Evolutionary conservation across 495 filamentous ascomycete genomes (phyloP).

Genomic region (Aspergillus biplanus): DNA sequence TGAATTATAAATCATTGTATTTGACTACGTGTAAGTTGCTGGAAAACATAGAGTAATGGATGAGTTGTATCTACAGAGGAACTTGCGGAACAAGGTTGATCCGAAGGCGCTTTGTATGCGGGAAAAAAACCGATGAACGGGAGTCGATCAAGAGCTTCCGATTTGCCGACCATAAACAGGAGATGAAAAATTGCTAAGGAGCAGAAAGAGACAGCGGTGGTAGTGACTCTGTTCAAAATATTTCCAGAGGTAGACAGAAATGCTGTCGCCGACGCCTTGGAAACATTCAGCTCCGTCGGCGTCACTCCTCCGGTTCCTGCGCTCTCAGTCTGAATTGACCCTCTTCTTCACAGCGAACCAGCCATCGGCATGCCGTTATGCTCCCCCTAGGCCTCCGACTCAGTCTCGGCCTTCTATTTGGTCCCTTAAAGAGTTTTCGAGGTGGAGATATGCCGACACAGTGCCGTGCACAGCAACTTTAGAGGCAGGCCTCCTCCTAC

Average conservation of each 20-base stretch:
- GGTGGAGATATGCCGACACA: constrained; percentile 27
- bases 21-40: neutral
- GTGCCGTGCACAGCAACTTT: constrained; percentile 20
- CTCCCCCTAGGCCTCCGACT: constrained; percentile 11
- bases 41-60: neutral
- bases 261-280: constrained; percentile 42
- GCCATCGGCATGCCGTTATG: constrained; percentile 33
- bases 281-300: constrained; percentile 58
- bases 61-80: neutral
- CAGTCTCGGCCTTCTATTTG: constrained; percentile 13
- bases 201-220: constrained; percentile 13
- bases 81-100: constrained; percentile 24
- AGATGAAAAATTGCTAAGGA: neutral
- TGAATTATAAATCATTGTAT: neutral
- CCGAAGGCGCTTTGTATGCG: constrained; percentile 18
- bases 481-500: constrained; percentile 15
- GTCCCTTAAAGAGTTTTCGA: constrained; percentile 27
- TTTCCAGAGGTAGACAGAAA: constrained; percentile 29
- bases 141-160: constrained; percentile 5
- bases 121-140: constrained; percentile 15
- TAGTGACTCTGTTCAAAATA: constrained; percentile 12
- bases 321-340: constrained; percentile 58
- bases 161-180: neutral
- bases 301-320: constrained; percentile 63
- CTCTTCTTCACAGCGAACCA: constrained; percentile 52